Evolutionary conservation across 192 early-diverging fungal genomes (phyloP).

Genomic region (Coemansia umbellata): DNA sequence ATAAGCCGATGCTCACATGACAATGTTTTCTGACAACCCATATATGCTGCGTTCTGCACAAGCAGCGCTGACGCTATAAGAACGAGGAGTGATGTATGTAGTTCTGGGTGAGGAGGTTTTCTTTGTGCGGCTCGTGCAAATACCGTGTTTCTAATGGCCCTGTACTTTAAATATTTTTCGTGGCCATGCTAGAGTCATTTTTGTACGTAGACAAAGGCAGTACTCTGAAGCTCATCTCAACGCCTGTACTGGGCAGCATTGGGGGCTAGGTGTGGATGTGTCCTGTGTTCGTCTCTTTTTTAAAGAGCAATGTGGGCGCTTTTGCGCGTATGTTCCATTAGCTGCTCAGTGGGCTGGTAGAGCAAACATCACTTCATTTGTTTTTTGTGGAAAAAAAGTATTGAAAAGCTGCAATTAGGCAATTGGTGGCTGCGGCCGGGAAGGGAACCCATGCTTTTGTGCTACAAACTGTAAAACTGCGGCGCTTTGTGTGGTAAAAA

Average conservation of each 20-base stretch:
- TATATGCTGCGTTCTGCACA: too few relatives aligned
- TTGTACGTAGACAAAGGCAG: constrained; percentile 41
- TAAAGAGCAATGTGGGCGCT: constrained; percentile 7
- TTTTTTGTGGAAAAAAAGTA: too few relatives aligned
- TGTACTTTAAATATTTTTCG: constrained; percentile 25
- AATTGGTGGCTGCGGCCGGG: too few relatives aligned
- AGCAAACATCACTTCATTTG: constrained; percentile 30
- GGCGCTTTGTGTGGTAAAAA: too few relatives aligned
- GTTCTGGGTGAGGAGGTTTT: neutral
- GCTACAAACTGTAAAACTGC: too few relatives aligned
- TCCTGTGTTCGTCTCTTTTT: too few relatives aligned
- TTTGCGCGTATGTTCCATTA: neutral
- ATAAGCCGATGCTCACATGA: too few relatives aligned
- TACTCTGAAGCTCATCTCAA: constrained; percentile 39
- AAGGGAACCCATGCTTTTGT: too few relatives aligned
- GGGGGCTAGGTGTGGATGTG: too few relatives aligned
- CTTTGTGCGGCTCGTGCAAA: constrained; percentile 45
- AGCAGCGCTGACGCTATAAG: too few relatives aligned
- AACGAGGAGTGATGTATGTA: neutral
- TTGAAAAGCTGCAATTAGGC: too few relatives aligned
- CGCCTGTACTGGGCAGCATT: constrained; percentile 22
- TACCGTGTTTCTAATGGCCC: constrained; percentile 41
- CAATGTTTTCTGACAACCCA: too few relatives aligned
- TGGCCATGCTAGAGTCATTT: constrained; percentile 41
- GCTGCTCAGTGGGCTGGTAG: constrained; percentile 40